phyloP scores from a whole-genome alignment of 192 early-diverging fungal genomes.

The Coemansia asiatica region DNA sequence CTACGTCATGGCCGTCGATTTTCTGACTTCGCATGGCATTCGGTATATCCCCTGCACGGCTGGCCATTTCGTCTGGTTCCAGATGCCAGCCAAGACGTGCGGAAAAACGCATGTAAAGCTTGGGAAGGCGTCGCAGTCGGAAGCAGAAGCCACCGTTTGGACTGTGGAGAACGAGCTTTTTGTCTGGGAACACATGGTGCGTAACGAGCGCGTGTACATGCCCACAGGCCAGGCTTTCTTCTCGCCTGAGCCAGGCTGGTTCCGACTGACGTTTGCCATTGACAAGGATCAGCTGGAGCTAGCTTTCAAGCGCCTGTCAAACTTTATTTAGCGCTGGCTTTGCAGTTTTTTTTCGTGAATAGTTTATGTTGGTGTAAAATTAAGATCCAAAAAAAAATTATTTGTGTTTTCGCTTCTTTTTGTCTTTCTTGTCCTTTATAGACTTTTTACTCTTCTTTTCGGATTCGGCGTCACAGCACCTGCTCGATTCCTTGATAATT shows the following conservation, averaged over 20 bases:
- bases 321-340: background rate
- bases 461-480: background rate
- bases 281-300: conserved; percentile 46
- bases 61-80: conserved; percentile 72
- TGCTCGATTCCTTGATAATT: background rate
- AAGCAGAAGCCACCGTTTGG: conserved; percentile 18
- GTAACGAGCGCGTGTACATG: conserved; percentile 65
- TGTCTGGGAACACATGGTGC: conserved; percentile 53
- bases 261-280: conserved; percentile 65
- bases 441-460: conserved; percentile 1
- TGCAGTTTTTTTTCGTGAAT: too few species aligned
- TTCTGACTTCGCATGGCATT: conserved; percentile 55
- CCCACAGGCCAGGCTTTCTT: conserved; percentile 69
- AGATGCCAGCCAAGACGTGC: conserved; percentile 23
- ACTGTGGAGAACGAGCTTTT: conserved; percentile 53
- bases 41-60: conserved; percentile 62
- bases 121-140: conserved; percentile 7
- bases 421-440: conserved; percentile 7
- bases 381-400: too few species aligned
- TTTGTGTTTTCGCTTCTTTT: conserved; percentile 22
- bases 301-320: conserved; percentile 54
- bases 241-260: conserved; percentile 60
- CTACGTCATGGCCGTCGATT: conserved; percentile 49
- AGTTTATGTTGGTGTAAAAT: too few species aligned
- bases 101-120: conserved; percentile 49